A percentile compares a stretch with the other conserved stretches of the same genome.
Conservation (phyloP, 305 asterid species). For the Solanum chacoense region DNA sequence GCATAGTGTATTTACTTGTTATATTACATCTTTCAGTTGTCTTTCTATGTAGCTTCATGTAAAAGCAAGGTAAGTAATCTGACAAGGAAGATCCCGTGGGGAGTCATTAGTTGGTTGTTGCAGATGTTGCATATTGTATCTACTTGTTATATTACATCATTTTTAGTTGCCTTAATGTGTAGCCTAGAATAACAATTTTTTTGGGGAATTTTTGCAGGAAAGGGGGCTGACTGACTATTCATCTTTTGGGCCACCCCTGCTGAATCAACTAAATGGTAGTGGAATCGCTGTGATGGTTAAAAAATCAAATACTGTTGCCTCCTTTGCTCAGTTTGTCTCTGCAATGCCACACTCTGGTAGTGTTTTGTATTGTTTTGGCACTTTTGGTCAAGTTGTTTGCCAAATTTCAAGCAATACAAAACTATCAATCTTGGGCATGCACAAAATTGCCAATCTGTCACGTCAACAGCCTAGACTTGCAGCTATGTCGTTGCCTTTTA, state of each 20-base stretch:
- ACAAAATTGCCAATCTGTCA: conserved; percentile 28
- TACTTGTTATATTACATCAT: neutral
- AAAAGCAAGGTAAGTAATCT: neutral
- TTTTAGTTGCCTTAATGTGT: neutral
- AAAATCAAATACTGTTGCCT: conserved; percentile 46
- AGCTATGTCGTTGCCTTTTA: conserved; percentile 50
- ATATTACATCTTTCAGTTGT: neutral
- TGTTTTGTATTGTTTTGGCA: conserved; percentile 34
- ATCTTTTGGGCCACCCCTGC: conserved; percentile 63
- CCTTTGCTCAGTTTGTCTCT: conserved; percentile 63
- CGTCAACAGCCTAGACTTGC: conserved; percentile 32
- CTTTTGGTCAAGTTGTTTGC: conserved; percentile 67
- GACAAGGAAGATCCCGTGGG: neutral
- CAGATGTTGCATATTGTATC: neutral
- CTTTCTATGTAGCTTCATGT: neutral
- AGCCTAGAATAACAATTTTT: neutral
- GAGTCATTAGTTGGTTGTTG: neutral
- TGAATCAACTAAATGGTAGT: conserved; percentile 52
- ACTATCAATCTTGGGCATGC: conserved; percentile 62
- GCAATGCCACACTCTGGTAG: conserved; percentile 15
- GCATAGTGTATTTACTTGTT: neutral
- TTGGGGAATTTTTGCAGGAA: conserved; percentile 26
- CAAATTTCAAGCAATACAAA: conserved; percentile 51
- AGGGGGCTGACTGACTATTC: conserved; percentile 55
- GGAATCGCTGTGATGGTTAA: conserved; percentile 49